Conservation (phyloP, 371 early-diverging fungal genomes). For the Polyrhizophydium stewartii region DNA sequence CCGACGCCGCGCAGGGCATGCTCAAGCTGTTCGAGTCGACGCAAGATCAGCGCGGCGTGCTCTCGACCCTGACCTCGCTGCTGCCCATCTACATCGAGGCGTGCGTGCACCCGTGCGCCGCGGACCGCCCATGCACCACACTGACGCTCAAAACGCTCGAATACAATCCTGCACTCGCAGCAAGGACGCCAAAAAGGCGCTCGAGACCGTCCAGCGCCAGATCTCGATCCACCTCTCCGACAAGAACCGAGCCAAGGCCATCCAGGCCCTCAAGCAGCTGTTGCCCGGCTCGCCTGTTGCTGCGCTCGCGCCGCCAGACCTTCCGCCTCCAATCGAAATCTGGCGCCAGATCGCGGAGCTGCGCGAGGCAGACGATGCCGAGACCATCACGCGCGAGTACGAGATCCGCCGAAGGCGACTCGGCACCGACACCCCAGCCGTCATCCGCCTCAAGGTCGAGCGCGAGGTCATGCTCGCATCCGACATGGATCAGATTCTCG, state of each 20-base stretch:
- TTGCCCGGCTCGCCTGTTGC: slow-evolving; percentile 41
- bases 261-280: slow-evolving; percentile 49
- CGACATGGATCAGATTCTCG: slow-evolving; percentile 5
- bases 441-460: slow-evolving; percentile 23
- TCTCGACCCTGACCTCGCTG: slow-evolving; percentile 38
- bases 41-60: slow-evolving; percentile 38
- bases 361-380: slow-evolving; percentile 54
- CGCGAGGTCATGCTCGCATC: slow-evolving; percentile 22
- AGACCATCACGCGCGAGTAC: slow-evolving; percentile 57
- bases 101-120: slow-evolving; percentile 1
- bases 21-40: slow-evolving; percentile 58
- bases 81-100: slow-evolving; percentile 20
- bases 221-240: slow-evolving; percentile 42
- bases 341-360: slow-evolving; percentile 52
- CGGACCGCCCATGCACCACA: background rate
- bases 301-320: background rate
- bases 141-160: too few relatives aligned
- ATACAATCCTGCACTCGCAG: slow-evolving; percentile 12
- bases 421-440: slow-evolving; percentile 58
- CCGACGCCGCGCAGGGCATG: slow-evolving; percentile 31
- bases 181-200: slow-evolving; percentile 54
- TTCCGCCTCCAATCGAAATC: slow-evolving; percentile 25
- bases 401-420: slow-evolving; percentile 65
- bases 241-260: slow-evolving; percentile 25
- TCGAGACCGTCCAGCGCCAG: slow-evolving; percentile 55